Base-by-base conservation (phyloP, 768 basidiomycete species). In the Dacryopinax spathularia region DNA sequence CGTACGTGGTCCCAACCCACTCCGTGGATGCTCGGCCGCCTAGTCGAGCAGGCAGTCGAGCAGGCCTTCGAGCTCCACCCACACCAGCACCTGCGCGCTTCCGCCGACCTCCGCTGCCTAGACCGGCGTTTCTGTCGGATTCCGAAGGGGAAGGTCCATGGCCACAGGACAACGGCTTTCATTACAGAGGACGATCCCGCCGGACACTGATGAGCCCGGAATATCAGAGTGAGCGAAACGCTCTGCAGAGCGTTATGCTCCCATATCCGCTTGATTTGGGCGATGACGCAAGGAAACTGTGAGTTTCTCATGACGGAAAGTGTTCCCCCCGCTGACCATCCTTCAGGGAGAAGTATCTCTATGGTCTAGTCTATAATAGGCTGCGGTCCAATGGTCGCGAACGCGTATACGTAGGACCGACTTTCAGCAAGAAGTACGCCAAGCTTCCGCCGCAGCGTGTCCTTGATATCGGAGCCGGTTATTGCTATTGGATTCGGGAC, bases 391-490 rank as follows among this genome's bases (percentile, higher is more conserved):
- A 56, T 56, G 25, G 29, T 2, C 15, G 25, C 48, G 48, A 56
- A 15, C 48, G 48, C 5, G 29, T 56, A 9, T 56, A 56, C 18
- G 3, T 3, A 13, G 48, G 48, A 25, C 87, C 88, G 0, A 81
- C 83, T 0, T 89, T 91, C 68, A 77, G 81, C 63, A 73, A 79
- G 64, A 80, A 66, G 37, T 3, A 5, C 39, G 4, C 39, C 39
- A 76, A 77, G 25, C 73, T 73, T n/a, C 76, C 78, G 0, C 85
- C 87, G 0, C 70, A 73, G 0, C 74, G 76, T 13, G 83, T 86
- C 25, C 78, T 91, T 6, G 89, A 91, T 69, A 73, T 91, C 13
- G 89, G 89, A 1, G 90, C 88, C 71, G 89, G 89, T 12, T 67
- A 79, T 56, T 88, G 88, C 0, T 70, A 80, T 59, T 91, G 89